Base-by-base conservation (phyloP, 768 basidiomycete genomes). In the Tylopilus felleus region DNA sequence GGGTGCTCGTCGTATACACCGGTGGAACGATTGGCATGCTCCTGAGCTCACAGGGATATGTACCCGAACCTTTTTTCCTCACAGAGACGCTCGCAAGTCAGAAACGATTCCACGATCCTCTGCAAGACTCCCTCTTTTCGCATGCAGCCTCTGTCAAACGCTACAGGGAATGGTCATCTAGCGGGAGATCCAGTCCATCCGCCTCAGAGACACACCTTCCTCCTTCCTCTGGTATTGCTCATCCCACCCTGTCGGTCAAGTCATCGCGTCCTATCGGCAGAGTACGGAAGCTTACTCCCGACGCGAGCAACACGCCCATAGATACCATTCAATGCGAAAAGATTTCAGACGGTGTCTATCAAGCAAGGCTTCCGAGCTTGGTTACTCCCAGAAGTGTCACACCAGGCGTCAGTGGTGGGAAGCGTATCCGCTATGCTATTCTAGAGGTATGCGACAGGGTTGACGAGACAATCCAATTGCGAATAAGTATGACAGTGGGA, bases 1-100 rank as follows among this genome's bases (percentile, higher is more conserved):
- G 81, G 49, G 89, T 94, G n/a, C 84, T 93, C 49, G 77, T 94
- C 54, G 86, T 94, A 27, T 93, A 93, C 74, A 93, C 93, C 33
- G 92, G 81, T 65, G 93, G 93, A 16, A 95, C 93, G 0, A 93
- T 95, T 60, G 90, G 90, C 17, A 92, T 92, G 89, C 83, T 92
- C 42, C 79, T 88, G 33, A 84, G 86, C 31, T 75, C 84, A 31
- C 80, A 83, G 55, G 88, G 88, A 57, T 90, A 90, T 65, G 85
- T 88, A 21, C 89, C 92, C 13, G 93, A 94, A 64, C 91, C 91
- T 0, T 86, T 86, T 61, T 94, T 93, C 67, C 74, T 95, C 57
- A 92, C 90, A 6, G 87, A 92, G 69, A 91, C 86, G 0, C 80
- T 96, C 27, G 76, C 80, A 60, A 85, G 85, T 60, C 91, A 94